Evolutionary conservation across 495 filamentous ascomycete genomes (phyloP).

Genomic region (Daldinia caldariorum): DNA sequence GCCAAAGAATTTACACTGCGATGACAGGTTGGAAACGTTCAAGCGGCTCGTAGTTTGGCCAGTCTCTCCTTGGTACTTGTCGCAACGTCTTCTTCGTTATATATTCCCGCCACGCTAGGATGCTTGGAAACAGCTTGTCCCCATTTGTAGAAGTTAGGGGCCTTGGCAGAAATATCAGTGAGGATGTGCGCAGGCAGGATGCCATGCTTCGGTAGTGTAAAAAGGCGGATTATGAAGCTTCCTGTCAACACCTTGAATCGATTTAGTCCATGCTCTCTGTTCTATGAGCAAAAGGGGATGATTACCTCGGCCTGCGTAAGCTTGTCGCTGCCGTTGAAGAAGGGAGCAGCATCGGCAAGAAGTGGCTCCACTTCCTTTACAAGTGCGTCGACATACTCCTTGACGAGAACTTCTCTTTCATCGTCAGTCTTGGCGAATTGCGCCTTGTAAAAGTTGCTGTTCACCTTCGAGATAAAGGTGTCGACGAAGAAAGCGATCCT

Average conservation of each 20-base stretch:
- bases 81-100: slow-evolving; percentile 56
- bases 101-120: slow-evolving; percentile 75
- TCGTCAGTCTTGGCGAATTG: slow-evolving; percentile 56
- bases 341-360: slow-evolving; percentile 72
- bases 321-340: slow-evolving; percentile 81
- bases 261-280: slow-evolving; percentile 7
- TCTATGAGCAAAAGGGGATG: not conserved
- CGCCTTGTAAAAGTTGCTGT: slow-evolving; percentile 53
- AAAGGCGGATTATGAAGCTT: slow-evolving; percentile 71
- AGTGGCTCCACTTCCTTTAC: slow-evolving; percentile 81
- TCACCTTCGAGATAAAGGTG: slow-evolving; percentile 72
- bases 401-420: slow-evolving; percentile 50
- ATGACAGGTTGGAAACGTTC: not conserved
- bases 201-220: slow-evolving; percentile 60
- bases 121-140: slow-evolving; percentile 67
- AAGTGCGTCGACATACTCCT: slow-evolving; percentile 62
- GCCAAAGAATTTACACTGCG: no score
- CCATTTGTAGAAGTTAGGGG: slow-evolving; percentile 76
- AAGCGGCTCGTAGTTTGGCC: slow-evolving; percentile 44
- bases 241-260: slow-evolving; percentile 66
- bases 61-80: slow-evolving; percentile 49
- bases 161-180: slow-evolving; percentile 57
- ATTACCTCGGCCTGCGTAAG: slow-evolving; percentile 82
- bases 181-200: slow-evolving; percentile 63
- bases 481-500: slow-evolving; percentile 80